Evolutionary conservation across 1,284 basidiomycete species (phyloP).

Genomic region (Cryptococcus sp.): DNA sequence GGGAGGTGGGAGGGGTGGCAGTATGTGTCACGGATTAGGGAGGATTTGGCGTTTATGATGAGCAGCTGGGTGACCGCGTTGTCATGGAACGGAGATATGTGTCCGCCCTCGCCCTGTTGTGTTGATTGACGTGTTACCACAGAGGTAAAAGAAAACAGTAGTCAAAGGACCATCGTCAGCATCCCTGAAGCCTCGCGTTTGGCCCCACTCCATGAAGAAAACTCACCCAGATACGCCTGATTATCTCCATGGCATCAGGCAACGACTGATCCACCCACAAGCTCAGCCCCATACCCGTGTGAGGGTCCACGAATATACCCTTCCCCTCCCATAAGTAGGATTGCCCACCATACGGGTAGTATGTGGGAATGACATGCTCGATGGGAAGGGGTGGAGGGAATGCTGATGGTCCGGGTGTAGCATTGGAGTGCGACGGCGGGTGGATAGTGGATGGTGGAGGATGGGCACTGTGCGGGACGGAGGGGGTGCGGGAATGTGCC

Average conservation of each 20-base stretch:
- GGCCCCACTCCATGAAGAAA: background rate
- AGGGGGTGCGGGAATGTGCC: background rate
- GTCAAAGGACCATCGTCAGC: background rate
- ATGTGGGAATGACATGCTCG: background rate
- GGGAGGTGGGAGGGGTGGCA: slow-evolving; percentile 30
- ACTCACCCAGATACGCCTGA: slow-evolving; percentile 18
- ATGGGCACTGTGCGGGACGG: background rate
- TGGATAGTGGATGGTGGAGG: background rate
- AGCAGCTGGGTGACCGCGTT: slow-evolving; percentile 17
- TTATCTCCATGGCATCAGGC: slow-evolving; percentile 6
- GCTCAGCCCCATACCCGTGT: slow-evolving; percentile 7
- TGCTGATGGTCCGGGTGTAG: slow-evolving; percentile 3
- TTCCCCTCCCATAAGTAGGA: slow-evolving; percentile 12
- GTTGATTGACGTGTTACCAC: background rate
- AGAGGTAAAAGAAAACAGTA: background rate
- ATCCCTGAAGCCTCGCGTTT: background rate
- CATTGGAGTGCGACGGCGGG: background rate
- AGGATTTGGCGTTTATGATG: slow-evolving; percentile 21
- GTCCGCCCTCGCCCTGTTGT: slow-evolving; percentile 20
- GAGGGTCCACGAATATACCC: slow-evolving; percentile 20
- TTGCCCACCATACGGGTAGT: slow-evolving; percentile 17
- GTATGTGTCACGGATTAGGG: slow-evolving; percentile 27
- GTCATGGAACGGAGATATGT: slow-evolving; percentile 19
- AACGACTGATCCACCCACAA: slow-evolving; percentile 19
- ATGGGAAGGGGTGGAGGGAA: background rate